Conservation (phyloP, 148 eudicot species). For the Beta vulgaris region DNA sequence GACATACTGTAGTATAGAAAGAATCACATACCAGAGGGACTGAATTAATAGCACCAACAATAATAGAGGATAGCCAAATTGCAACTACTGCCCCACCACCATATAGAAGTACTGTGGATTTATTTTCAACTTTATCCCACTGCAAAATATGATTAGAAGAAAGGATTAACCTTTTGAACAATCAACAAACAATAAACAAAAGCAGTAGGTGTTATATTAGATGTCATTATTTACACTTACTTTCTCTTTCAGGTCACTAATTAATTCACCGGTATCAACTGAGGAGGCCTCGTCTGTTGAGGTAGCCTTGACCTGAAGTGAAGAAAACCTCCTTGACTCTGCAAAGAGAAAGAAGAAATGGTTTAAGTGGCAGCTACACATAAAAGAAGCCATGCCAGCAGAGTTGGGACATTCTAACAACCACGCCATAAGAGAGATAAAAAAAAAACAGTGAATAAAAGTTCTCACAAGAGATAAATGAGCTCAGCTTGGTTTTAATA, state of each 20-base stretch:
- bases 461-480: not conserved
- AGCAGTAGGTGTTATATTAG: not conserved
- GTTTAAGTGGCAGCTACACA: not conserved
- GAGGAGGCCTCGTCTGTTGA: slow-evolving; percentile 65
- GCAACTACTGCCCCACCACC: slow-evolving; percentile 96
- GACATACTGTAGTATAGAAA: slow-evolving; percentile 4
- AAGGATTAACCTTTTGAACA: not conserved
- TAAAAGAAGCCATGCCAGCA: not conserved
- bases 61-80: slow-evolving; percentile 74
- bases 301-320: slow-evolving; percentile 60
- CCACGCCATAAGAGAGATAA: not conserved
- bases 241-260: slow-evolving; percentile 86
- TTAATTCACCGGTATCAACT: slow-evolving; percentile 62
- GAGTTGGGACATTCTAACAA: not conserved
- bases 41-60: slow-evolving; percentile 92
- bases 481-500: not conserved
- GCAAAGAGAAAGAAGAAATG: slow-evolving; percentile 18
- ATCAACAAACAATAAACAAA: not conserved
- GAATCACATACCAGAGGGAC: slow-evolving; percentile 71
- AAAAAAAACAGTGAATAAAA: not conserved
- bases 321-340: slow-evolving; percentile 65
- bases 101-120: slow-evolving; percentile 90
- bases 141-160: slow-evolving; percentile 14
- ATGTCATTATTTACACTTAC: slow-evolving; percentile 30
- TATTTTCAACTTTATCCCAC: slow-evolving; percentile 99